Evolutionary conservation across 2,329 filamentous ascomycete species (phyloP).

Genomic region (Plenodomus tracheiphilus): DNA sequence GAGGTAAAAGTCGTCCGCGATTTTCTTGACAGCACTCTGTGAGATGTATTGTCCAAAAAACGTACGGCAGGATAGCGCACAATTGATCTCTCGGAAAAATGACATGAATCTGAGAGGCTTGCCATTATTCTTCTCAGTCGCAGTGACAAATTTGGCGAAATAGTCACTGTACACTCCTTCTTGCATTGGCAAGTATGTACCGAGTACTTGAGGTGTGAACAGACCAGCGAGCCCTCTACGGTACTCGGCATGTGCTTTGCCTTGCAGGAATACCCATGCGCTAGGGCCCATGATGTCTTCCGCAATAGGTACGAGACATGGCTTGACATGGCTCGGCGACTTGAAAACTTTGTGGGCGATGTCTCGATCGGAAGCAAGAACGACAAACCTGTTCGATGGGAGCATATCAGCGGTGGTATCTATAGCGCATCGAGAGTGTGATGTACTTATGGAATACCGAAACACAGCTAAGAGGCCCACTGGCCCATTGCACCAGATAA

Average conservation of each 20-base stretch:
- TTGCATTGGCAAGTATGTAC: conserved; percentile 84
- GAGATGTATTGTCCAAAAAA: conserved; percentile 94
- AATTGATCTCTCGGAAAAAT: conserved; percentile 90
- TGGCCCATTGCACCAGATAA: too few relatives aligned
- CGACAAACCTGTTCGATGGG: conserved; percentile 71
- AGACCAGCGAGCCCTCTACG: conserved; percentile 92
- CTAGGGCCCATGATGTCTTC: conserved; percentile 86
- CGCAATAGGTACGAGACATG: conserved; percentile 92
- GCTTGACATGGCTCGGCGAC: conserved; percentile 85
- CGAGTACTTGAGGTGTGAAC: conserved; percentile 86
- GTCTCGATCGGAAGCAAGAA: conserved; percentile 91
- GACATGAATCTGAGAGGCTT: conserved; percentile 84
- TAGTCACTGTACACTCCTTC: conserved; percentile 87
- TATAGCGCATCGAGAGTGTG: too few relatives aligned
- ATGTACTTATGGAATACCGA: too few relatives aligned
- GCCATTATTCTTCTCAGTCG: conserved; percentile 67
- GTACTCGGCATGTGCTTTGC: conserved; percentile 91
- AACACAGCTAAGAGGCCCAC: too few relatives aligned
- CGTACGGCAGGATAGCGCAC: conserved; percentile 86
- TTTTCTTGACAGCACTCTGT: conserved; percentile 85
- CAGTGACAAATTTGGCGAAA: conserved; percentile 73
- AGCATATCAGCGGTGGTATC: too few relatives aligned
- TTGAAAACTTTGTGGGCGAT: conserved; percentile 96
- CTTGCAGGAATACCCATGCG: conserved; percentile 97
- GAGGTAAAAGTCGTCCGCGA: conserved; percentile 92